Conservation (phyloP, 257 asterid genomes). For the Solanum sejunctum region DNA sequence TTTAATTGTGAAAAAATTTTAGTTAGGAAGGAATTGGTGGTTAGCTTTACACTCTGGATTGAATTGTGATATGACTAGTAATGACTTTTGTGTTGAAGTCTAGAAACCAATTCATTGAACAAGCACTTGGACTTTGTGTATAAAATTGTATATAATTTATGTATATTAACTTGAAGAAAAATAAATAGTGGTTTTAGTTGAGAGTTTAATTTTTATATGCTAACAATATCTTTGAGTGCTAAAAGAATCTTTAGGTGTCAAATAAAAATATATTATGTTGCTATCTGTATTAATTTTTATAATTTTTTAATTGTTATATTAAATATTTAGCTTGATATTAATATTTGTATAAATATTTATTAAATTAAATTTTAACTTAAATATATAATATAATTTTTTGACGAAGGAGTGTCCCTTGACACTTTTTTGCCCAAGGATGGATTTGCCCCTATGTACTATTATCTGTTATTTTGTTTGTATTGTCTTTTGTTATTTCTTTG, state of each 20-base stretch:
- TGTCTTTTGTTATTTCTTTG: not conserved
- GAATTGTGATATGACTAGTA: not conserved
- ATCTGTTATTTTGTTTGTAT: no score
- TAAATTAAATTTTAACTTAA: no score
- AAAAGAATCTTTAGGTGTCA: not conserved
- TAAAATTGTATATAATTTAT: not conserved
- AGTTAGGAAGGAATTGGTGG: not conserved
- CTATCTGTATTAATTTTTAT: no score
- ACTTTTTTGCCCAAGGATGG: no score
- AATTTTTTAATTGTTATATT: no score
- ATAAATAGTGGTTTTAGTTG: not conserved
- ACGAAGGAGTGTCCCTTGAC: no score
- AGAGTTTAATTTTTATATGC: not conserved
- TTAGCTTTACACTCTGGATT: not conserved
- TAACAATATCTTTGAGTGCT: not conserved
- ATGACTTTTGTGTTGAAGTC: not conserved
- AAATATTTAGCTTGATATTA: no score
- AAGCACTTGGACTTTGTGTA: not conserved
- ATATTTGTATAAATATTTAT: no score
- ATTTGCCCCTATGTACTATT: no score
- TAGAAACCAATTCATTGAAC: not conserved
- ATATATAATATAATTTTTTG: no score
- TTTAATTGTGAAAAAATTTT: not conserved
- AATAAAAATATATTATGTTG: no score
- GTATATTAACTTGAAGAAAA: not conserved